Conservation (phyloP, 306 rosid genomes). For the Quercus bicolor region DNA sequence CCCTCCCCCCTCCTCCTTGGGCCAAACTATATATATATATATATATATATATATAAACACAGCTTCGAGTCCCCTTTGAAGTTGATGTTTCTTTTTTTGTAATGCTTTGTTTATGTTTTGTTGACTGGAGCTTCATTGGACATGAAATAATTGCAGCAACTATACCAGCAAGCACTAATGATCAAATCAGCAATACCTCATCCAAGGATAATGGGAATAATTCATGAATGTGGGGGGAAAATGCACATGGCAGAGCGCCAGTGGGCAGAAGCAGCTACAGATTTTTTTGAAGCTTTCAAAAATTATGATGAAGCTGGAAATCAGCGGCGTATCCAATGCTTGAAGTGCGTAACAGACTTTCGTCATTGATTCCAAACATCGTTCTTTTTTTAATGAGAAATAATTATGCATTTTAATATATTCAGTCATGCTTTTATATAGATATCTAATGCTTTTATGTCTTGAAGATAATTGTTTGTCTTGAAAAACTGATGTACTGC, state of each 20-base stretch:
- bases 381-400: background rate
- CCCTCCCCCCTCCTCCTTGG: too few species aligned
- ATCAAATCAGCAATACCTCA: conserved; percentile 99
- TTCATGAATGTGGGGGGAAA: conserved; percentile 98
- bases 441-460: background rate
- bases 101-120: conserved; percentile 11
- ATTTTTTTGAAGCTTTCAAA: conserved; percentile 95
- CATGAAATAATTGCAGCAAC: conserved; percentile 67
- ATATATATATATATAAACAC: too few species aligned
- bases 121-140: conserved; percentile 18
- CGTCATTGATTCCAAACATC: conserved; percentile 14
- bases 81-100: background rate
- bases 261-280: conserved; percentile 98
- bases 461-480: background rate
- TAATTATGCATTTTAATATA: background rate
- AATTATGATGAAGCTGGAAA: conserved; percentile 97
- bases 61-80: background rate
- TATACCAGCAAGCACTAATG: conserved; percentile 93
- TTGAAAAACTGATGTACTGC: background rate
- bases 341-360: conserved; percentile 55
- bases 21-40: too few species aligned
- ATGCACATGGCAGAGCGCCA: conserved; percentile 99
- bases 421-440: background rate
- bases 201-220: conserved; percentile 98
- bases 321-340: conserved; percentile 95